phyloP scores from a whole-genome alignment of 352 stramenopile species.

The Blastocystis sp. region DNA sequence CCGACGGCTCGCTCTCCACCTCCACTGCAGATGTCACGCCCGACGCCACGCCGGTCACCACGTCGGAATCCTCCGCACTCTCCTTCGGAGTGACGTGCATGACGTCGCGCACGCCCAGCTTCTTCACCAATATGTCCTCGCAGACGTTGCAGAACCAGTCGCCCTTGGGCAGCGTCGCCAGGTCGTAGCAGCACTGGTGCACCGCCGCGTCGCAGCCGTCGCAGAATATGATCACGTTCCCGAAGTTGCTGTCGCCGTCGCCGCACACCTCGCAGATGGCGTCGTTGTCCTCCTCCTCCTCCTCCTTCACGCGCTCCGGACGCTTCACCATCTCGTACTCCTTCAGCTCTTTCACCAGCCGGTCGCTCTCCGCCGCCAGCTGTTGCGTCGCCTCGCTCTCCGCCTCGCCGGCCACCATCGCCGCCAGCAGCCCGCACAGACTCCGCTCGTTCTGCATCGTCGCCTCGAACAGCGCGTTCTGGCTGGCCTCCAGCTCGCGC shows the following conservation, averaged over 20 bases:
- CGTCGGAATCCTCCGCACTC: neutral
- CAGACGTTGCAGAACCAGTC: constrained; percentile 83
- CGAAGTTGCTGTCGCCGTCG: constrained; percentile 80
- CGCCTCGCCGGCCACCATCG: neutral
- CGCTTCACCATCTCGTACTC: constrained; percentile 14
- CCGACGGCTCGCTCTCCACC: neutral
- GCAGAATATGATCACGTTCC: constrained; percentile 85
- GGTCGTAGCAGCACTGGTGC: constrained; percentile 85
- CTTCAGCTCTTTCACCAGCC: constrained; percentile 5
- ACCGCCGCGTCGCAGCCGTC: constrained; percentile 82
- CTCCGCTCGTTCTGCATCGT: constrained; percentile 13
- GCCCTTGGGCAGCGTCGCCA: constrained; percentile 76
- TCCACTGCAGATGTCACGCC: neutral
- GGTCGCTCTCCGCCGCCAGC: neutral
- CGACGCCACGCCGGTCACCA: neutral
- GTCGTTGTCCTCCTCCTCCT: constrained; percentile 64
- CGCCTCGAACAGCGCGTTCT: constrained; percentile 11
- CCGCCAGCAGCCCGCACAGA: neutral
- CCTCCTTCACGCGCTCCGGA: constrained; percentile 5
- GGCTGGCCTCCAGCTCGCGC: constrained; percentile 1
- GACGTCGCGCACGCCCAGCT: constrained; percentile 22
- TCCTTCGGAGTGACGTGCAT: constrained; percentile 12
- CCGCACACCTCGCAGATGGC: constrained; percentile 79
- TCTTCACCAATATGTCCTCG: constrained; percentile 70
- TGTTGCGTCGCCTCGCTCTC: neutral